Evolutionary conservation across 1,284 basidiomycete genomes (phyloP), one percentile per base, ranked within the genome.

Genomic region (Neolentinus lepideus): DNA sequence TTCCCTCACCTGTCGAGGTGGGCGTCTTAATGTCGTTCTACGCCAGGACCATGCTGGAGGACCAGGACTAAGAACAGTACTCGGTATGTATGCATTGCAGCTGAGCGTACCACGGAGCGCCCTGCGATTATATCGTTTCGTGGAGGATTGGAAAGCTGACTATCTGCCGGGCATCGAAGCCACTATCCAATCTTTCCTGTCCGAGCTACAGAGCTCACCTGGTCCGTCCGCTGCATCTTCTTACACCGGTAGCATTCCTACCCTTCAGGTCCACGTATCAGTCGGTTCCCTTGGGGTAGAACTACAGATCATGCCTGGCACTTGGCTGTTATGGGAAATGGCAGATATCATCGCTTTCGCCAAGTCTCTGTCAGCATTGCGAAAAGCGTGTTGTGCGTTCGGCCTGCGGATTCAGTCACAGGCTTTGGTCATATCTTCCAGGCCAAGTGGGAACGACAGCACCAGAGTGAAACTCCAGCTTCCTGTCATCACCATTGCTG

Each of bases 281-380:
- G 56, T 89, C 6, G 61, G 66, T 4, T 75, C 75, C 14, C 62
- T 81, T 16, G 77, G 76, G 29, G 72, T 88, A 9, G 80, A 79
- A 4, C 75, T 92, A 1, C 89, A 90, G 62, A 83, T 92, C 47
- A 90, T 92, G 85, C 87, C 84, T 59, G 88, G 88, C 16, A 91
- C 88, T 1, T 92, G 90, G 90, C 67, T 92, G 24, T 83, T 85
- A 16, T 90, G 85, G 87, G 79, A 83, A 56, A 69, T 84, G 12
- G 70, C 77, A 54, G 71, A 80, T 52, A 76, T 74, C 0, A 67
- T 80, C 6, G 69, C 69, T 1, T 83, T 82, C 62, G 48, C 76
- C 24, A 73, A 77, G 43, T 68, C 74, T 2, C 67, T 67, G 27
- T 60, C 66, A 36, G 58, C 69, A 6, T 65, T 67, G 35, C 67